phyloP scores from a whole-genome alignment of 139 green algal genomes.

The Coelastrella sp. region DNA sequence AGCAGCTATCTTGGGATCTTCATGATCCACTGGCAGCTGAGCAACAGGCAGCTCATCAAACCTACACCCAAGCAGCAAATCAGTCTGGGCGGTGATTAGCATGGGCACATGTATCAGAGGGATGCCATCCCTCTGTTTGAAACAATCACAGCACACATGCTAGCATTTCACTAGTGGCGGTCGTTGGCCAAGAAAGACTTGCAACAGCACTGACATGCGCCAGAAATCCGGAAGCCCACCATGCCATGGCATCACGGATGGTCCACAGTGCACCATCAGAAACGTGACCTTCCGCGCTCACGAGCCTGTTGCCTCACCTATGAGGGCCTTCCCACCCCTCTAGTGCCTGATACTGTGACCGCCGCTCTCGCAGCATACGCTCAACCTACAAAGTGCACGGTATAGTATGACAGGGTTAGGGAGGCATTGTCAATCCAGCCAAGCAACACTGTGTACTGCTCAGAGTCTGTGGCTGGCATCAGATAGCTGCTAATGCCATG shows the following conservation, averaged over 20 bases:
- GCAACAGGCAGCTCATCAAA: conserved; percentile 38
- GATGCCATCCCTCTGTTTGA: no score
- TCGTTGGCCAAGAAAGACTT: no score
- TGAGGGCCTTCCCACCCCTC: conserved; percentile 31
- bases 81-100: not conserved
- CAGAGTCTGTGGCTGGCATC: not conserved
- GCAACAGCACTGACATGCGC: no score
- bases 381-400: not conserved
- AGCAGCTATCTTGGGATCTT: conserved; percentile 6
- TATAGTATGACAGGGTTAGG: not conserved
- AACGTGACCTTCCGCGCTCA: no score
- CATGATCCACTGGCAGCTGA: conserved; percentile 10
- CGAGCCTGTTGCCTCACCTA: not conserved
- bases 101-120: no score
- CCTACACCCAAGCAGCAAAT: not conserved
- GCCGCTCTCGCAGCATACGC: conserved; percentile 23
- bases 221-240: no score
- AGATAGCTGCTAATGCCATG: not conserved
- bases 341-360: conserved; percentile 14
- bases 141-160: no score
- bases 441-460: not conserved
- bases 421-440: not conserved
- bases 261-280: no score
- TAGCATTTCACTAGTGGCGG: no score
- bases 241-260: no score